A percentile compares a stretch with the other conserved stretches of the same genome.
Conservation (phyloP, 768 basidiomycete genomes). For the Tulasnella sp. region DNA sequence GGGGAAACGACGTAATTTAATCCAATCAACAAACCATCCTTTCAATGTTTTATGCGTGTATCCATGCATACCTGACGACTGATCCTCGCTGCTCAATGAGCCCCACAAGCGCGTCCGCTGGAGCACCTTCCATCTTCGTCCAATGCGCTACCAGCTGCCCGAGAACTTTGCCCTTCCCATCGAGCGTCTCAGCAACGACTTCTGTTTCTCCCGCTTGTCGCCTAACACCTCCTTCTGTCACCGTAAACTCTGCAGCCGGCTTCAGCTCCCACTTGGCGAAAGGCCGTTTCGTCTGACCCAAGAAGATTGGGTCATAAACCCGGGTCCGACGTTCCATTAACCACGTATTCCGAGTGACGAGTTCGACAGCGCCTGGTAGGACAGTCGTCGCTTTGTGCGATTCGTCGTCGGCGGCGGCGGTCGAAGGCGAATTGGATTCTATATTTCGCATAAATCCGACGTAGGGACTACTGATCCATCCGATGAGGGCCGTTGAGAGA, state of each 20-base stretch:
- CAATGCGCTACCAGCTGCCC: constrained; percentile 75
- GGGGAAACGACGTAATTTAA: not conserved
- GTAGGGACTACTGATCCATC: constrained; percentile 63
- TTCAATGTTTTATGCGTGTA: not conserved
- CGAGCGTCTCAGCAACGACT: constrained; percentile 68
- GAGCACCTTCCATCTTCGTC: constrained; percentile 44
- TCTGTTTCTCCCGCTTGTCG: constrained; percentile 44
- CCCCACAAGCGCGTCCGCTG: constrained; percentile 31
- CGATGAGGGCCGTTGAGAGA: constrained; percentile 63
- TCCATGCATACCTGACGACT: constrained; percentile 48
- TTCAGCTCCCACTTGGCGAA: constrained; percentile 73
- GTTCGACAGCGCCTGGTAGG: constrained; percentile 39
- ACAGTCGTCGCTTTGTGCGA: constrained; percentile 15
- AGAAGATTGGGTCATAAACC: constrained; percentile 64
- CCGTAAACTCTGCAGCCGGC: not conserved
- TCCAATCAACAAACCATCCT: not conserved
- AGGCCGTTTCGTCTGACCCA: constrained; percentile 53
- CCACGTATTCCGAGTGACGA: constrained; percentile 55
- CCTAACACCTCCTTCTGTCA: constrained; percentile 5
- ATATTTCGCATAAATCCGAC: constrained; percentile 52
- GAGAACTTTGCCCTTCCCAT: constrained; percentile 45
- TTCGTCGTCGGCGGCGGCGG: constrained; percentile 32
- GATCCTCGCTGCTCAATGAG: constrained; percentile 52
- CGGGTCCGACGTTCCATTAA: constrained; percentile 54
- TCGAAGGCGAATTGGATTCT: constrained; percentile 16